Evolutionary conservation across 2,329 filamentous ascomycete species (phyloP), one percentile per base, ranked within the genome.

Genomic region (Fusarium praegraminearum): DNA sequence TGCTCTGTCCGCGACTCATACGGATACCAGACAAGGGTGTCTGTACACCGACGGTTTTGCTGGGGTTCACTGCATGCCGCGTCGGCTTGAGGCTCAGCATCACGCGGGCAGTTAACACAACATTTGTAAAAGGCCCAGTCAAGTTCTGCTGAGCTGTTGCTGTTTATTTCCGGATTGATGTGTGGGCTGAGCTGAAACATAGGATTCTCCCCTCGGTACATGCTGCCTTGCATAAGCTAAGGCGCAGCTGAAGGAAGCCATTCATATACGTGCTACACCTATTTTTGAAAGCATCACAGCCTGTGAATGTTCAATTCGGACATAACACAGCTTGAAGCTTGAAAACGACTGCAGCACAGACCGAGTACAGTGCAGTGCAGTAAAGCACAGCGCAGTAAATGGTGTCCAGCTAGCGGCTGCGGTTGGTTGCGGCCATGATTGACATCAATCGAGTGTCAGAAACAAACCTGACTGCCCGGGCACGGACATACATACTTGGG

Each of bases 51-150:
- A 52, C 35, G 33, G 35, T 18, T 44, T 41, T 55, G 30, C 28
- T 50, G 20, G 32, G 41, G 30, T 26, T 40, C 49, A 33, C 55
- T 35, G 46, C 44, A 59, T 64, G 53, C 58, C 44, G 41, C 58
- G 52, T 56, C 8, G 54, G 49, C 44, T 64, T 64, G 64, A 64
- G 65, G 52, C 63, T 67, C 50, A 58, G 65, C 20, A 50, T 52
- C 49, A 40, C 35, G 24, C 13, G 35, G 49, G 26, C n/a, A 52
- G 26, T 40, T 20, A 41, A 11, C 55, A 28, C 35, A 50, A 13
- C 20, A 12, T 35, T 43, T 43, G 26, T 12, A 49, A 28, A 41
- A 40, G 36, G 43, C 57, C 32, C 38, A 32, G 41, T 30, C 20
- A 7, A 11, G 9, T 20, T 67, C 41, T 44, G 26, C 18, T 54